Base-by-base conservation (phyloP, 345 rosid genomes). In the Gossypium raimondii region DNA sequence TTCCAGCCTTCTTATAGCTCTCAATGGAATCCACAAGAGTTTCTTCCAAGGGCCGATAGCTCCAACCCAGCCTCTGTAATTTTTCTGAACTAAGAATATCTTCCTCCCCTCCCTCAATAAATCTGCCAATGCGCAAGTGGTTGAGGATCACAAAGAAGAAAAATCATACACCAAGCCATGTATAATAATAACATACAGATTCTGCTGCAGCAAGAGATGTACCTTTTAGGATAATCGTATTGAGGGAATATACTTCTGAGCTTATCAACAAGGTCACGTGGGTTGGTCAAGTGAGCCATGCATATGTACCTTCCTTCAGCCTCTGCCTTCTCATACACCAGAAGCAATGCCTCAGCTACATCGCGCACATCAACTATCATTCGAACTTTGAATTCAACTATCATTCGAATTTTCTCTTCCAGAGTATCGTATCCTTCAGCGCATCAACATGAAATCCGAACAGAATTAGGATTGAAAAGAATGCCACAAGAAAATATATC, bases 61-160 rank as follows among this genome's bases (percentile, higher is more conserved):
- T 82, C 97, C 92, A 91, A 18, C 93, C 92, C 60, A 86, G 77
- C 56, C 59, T 81, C 81, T 82, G 85, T 76, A 88, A 61, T 66
- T 81, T 89, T 76, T 78, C 84, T 3, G 86, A 84, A 67, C 78
- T 89, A 67, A 81, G 14, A 62, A 44, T 75, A 17, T 13, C 25
- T 9, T 34, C 72, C 8, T 78, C 80, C 27, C 70, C 86, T 17
- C 17, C 76, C 66, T 79, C 84, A 0, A 53, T 62, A 78, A 75
- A 89, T 38, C 93, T 87, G 78, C 58, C 64, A 77, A 82, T 52
- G 7, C 24, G 8, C 18, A 63, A 29, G 58, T 53, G n/a, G 17
- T n/a, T 53, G 17, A 53, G 22, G 57, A 53, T 53, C 61, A n/a
- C 8, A 78, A 14, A 25, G 63, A 58, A 58, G 25, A 29, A 29